Evolutionary conservation across 495 filamentous ascomycete genomes (phyloP).

Genomic region (Neurospora africana): DNA sequence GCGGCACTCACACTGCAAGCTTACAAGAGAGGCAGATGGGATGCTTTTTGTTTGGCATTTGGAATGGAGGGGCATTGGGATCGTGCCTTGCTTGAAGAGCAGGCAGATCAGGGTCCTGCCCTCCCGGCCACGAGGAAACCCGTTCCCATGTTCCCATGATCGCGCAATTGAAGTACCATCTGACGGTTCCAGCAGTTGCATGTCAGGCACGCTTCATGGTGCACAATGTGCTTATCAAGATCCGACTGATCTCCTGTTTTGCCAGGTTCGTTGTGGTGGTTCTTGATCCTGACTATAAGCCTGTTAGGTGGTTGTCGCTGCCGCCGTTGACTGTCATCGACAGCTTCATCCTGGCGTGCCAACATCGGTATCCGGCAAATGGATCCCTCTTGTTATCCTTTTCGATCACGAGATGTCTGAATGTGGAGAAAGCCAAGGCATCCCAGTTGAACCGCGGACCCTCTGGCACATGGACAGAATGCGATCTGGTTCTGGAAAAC

Average conservation of each 20-base stretch:
- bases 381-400: background rate
- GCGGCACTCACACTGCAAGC: background rate
- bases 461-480: background rate
- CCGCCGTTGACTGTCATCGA: background rate
- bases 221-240: background rate
- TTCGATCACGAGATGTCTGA: background rate
- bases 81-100: background rate
- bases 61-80: background rate
- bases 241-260: background rate
- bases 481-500: background rate
- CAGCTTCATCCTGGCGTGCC: background rate
- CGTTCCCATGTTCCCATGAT: background rate
- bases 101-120: background rate
- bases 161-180: background rate
- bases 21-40: background rate
- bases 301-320: background rate
- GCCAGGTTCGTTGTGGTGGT: background rate
- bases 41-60: background rate
- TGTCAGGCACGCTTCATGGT: background rate
- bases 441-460: background rate
- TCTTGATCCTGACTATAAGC: background rate
- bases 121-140: background rate
- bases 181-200: background rate
- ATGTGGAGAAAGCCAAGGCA: background rate
- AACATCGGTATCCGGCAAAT: background rate